A percentile compares a stretch with the other conserved stretches of the same genome.
Conservation (phyloP, 2,329 filamentous ascomycete species). For the Orbilia blumenaviensis region DNA sequence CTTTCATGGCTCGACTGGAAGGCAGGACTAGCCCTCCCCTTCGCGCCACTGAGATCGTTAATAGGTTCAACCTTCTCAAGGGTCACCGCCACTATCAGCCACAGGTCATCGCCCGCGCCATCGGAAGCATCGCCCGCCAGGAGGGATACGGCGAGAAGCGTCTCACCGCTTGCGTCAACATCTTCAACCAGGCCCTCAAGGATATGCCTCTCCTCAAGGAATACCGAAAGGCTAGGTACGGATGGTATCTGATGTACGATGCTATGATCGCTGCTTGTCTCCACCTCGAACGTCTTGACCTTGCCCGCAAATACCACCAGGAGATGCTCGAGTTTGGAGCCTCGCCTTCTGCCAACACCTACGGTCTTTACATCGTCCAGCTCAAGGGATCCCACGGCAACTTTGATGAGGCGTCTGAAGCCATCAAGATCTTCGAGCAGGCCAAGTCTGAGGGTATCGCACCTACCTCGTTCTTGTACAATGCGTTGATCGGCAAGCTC, state of each 20-base stretch:
- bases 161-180: constrained; percentile 59
- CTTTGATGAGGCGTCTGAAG: constrained; percentile 95
- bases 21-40: constrained; percentile 50
- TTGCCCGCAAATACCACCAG: constrained; percentile 87
- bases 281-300: constrained; percentile 78
- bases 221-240: constrained; percentile 87
- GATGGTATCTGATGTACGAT: constrained; percentile 91
- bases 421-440: constrained; percentile 95
- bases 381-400: constrained; percentile 97
- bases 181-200: constrained; percentile 85
- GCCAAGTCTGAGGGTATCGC: constrained; percentile 93
- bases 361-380: constrained; percentile 98
- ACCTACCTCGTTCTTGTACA: constrained; percentile 96
- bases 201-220: constrained; percentile 87
- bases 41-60: constrained; percentile 52
- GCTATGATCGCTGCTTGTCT: constrained; percentile 95
- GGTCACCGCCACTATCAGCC: constrained; percentile 52
- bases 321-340: constrained; percentile 90
- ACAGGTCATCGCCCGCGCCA: constrained; percentile 51
- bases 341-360: constrained; percentile 94
- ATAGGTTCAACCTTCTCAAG: constrained; percentile 51
- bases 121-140: constrained; percentile 51
- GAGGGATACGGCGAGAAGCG: constrained; percentile 52
- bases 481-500: constrained; percentile 96
- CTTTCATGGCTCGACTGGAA: constrained; percentile 52